Evolutionary conservation across 2,329 filamentous ascomycete species (phyloP), one percentile per base, ranked within the genome.

Genomic region (Cladosporium halotolerans): DNA sequence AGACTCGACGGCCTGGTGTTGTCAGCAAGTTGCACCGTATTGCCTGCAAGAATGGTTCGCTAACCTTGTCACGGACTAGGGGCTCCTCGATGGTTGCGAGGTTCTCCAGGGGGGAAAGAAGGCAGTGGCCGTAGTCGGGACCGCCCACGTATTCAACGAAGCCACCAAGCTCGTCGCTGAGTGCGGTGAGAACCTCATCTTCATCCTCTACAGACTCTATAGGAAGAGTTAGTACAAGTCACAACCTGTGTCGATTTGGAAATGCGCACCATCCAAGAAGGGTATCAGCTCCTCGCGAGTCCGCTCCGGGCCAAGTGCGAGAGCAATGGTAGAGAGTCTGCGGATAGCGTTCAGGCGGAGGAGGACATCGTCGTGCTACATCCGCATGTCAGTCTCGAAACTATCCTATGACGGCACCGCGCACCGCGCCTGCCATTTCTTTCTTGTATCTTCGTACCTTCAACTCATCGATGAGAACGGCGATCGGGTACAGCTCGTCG

Each of bases 401-500:
- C 18, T 14, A 39, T 39, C 4, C 23, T 28, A 5, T 28, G 19
- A 44, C 4, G 13, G 45, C 45, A 40, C 16, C 13, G 36, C 36
- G 36, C 36, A n/a, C 36, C 36, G 16, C 13, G 13, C 36, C 13
- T n/a, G 36, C 45, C 23, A 28, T 4, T 28, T 28, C 23, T 28
- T 28, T 28, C 23, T 5, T 28, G 7, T 28, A 16, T 40, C 5
- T 62, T 67, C 73, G 67, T 82, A 96, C 91, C 89, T 96, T 99
- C 69, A 99, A 82, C 83, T 99, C 93, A 75, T 99, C 93, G 76
- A 99, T 99, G 75, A 99, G 85, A 64, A 99, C 93, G 70, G 95
- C 93, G 79, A 99, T 99, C 72, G 93, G 93, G 76, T 97, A 99
- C 69, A 99, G 90, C 85, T 97, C 95, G 77, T 99, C 93, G 74